Evolutionary conservation across 2,329 filamentous ascomycete species (phyloP), one percentile per base, ranked within the genome.

Genomic region (Didymella keratinophila): DNA sequence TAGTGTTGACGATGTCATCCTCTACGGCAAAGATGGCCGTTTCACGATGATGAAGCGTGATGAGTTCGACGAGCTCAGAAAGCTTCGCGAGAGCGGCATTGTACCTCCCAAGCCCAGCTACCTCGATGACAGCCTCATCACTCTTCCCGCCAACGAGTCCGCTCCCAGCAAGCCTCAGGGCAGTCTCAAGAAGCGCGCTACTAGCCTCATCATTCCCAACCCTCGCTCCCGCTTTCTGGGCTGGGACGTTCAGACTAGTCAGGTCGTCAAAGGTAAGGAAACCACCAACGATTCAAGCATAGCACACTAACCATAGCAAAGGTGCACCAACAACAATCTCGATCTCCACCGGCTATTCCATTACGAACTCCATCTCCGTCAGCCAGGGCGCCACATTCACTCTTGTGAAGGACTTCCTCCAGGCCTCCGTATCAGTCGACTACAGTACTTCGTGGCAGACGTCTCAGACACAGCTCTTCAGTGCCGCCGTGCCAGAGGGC

Each of bases 211-310:
- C 25, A 49, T 71, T 8, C 67, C 66, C 45, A 62, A 66, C 37
- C 56, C 64, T 25, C 50, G 60, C 20, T 39, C 47, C 3, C 66
- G 64, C 32, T 80, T 79, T 63, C 65, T 76, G 21, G 77, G 77
- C 64, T 79, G 78, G 78, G 78, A 80, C 54, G 66, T 76, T 1
- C 65, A 65, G 45, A 76, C 78, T 65, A 79, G 78, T 14, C 67
- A 70, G 20, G 71, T 79, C 10, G 63, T 76, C 14, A 68, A 69
- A 46, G 73, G 56, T 54, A 42, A 20, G 51, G 3, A n/a, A 21
- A 4, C 4, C 20, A 2, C 16, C 11, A 16, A n/a, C 3, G 4
- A 23, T 14, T 8, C 10, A 12, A 9, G 4, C 12, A 41, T 3
- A 12, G 6, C 4, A 21, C 7, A 41, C 39, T 58, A 18, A 58